These are phyloP conservation scores for Suillus decipiens DNA, from an alignment of 768 basidiomycete species.

Conservation along the genomic window DNA sequence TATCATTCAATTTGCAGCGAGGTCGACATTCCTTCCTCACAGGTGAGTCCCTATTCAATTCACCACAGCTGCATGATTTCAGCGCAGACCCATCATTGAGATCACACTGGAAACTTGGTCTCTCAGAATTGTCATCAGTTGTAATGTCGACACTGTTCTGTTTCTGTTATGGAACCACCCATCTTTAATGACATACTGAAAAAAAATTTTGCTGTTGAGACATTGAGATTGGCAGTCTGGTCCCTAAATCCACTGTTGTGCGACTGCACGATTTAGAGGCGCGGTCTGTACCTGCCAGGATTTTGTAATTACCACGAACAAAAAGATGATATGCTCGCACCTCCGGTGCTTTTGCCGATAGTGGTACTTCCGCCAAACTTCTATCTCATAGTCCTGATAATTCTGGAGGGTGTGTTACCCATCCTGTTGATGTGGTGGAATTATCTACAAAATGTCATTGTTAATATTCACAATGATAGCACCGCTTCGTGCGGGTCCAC, in stretches of 20 bases:
- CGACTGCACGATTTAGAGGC: conserved; percentile 43
- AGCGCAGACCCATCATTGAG: neutral
- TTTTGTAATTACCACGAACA: conserved; percentile 40
- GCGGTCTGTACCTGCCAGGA: conserved; percentile 32
- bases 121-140: neutral
- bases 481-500: neutral
- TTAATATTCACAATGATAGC: neutral
- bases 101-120: neutral
- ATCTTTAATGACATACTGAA: conserved; percentile 30
- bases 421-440: neutral
- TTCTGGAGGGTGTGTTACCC: neutral
- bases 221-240: conserved; percentile 30
- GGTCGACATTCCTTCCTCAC: neutral
- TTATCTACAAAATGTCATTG: neutral
- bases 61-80: neutral
- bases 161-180: neutral
- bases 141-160: neutral
- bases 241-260: conserved; percentile 45
- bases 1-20: neutral
- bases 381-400: neutral
- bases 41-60: neutral
- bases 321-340: conserved; percentile 45
- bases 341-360: conserved; percentile 44
- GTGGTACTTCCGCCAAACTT: conserved; percentile 40
- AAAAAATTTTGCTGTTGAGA: conserved; percentile 19